Base-by-base conservation (phyloP, 176 grass and related monocot genomes). In the Phragmites australis region DNA sequence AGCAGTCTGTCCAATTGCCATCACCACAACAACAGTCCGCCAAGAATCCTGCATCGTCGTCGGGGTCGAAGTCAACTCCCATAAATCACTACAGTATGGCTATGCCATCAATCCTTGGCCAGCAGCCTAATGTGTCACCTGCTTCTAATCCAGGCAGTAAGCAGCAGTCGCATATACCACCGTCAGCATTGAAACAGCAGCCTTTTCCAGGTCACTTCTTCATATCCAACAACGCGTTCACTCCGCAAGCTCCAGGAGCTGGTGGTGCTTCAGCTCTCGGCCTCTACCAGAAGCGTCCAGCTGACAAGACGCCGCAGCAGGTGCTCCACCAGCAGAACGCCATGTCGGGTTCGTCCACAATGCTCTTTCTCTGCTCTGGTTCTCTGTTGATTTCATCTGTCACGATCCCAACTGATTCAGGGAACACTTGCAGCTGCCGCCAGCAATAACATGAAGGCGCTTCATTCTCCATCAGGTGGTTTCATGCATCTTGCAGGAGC, bases 91-190 rank as follows among this genome's bases (percentile, higher is more conserved):
- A 86, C 74, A 91, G 73, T 52, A 85, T 85, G 65, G 70, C 86
- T 44, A 83, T 89, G 65, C 82, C 88, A 58, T 91, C 96, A 1
- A 95, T 99, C 66, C 90, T 95, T 51, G 93, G 93, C 9, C 93
- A 95, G 12, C 93, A 95, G 37, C 90, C 90, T 0, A 90, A 85
- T 48, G 67, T 87, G 5, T 51, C 70, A 12, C 64, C 87, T 50
- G 82, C 70, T 55, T 63, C 87, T 32, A 90, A 83, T 74, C 75
- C 74, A 0, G 84, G 79, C 45, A 84, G 81, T 54, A 99, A 95
- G 40, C 91, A 89, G 30, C 95, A 94, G 65, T 69, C 90, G 12
- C 90, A 95, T 43, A 42, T 65, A 11, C 46, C 76, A 0, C 80
- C 84, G 9, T 40, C 85, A 0, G 74, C 84, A 22, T 9, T 80